phyloP scores from a whole-genome alignment of 1,139 yeast species.

The Debaryomyces subglobosus region DNA sequence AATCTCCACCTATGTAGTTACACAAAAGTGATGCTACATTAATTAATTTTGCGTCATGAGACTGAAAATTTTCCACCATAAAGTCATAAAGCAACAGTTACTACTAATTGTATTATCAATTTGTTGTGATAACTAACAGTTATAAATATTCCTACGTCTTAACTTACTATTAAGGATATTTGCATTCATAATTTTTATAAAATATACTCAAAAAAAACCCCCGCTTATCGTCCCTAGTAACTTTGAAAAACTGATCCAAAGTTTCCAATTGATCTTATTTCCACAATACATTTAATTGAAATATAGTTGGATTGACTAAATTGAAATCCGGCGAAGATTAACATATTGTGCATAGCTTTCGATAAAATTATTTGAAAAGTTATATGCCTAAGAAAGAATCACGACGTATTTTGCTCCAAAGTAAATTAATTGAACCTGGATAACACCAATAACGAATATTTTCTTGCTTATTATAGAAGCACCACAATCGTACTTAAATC shows the following conservation, averaged over 20 bases:
- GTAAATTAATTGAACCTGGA: constrained; percentile 47
- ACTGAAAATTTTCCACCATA: constrained; percentile 7
- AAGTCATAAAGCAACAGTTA: constrained; percentile 1
- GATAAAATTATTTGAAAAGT: constrained; percentile 15
- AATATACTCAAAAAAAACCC: not conserved
- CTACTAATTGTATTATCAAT: not conserved
- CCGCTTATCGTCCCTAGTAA: not conserved
- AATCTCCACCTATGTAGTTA: not conserved
- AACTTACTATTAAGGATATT: not conserved
- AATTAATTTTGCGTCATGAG: constrained; percentile 5
- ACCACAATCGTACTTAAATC: not conserved
- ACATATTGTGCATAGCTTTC: constrained; percentile 7
- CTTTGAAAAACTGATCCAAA: not conserved
- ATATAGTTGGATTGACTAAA: not conserved
- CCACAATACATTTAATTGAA: constrained; percentile 1
- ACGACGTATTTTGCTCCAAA: constrained; percentile 38
- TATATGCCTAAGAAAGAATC: constrained; percentile 53
- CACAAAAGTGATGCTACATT: constrained; percentile 1
- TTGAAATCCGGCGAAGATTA: not conserved
- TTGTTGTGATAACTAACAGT: not conserved
- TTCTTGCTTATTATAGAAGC: not conserved
- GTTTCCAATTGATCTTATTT: not conserved
- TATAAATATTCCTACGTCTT: not conserved
- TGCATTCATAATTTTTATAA: not conserved
- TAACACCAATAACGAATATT: constrained; percentile 28